Evolutionary conservation across 1,284 basidiomycete species (phyloP).

Genomic region (Hymenochaete sp.): DNA sequence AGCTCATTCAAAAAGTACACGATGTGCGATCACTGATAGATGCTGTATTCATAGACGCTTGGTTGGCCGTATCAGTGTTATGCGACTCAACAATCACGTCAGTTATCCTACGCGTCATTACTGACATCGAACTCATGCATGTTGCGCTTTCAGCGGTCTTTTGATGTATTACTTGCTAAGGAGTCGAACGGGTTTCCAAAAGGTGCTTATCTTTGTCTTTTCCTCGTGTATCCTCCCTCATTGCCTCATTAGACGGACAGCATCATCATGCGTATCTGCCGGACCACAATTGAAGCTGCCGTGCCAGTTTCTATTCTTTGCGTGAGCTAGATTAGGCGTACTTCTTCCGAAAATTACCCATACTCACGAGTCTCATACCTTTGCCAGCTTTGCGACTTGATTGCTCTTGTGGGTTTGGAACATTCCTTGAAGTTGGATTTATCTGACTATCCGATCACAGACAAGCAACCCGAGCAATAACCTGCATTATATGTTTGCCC

Average conservation of each 20-base stretch:
- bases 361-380: neutral
- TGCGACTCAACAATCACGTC: slow-evolving; percentile 12
- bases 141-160: neutral
- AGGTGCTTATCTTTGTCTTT: too few species aligned
- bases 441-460: neutral
- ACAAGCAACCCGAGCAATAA: slow-evolving; percentile 12
- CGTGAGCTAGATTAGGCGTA: neutral
- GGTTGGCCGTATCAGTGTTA: slow-evolving; percentile 5
- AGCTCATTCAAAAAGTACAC: too few species aligned
- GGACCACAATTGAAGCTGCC: slow-evolving; percentile 11
- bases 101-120: too few species aligned
- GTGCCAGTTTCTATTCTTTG: slow-evolving; percentile 11
- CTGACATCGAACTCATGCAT: neutral
- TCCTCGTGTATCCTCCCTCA: too few species aligned
- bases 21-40: too few species aligned
- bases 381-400: slow-evolving; percentile 5
- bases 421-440: neutral
- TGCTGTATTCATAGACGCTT: too few species aligned
- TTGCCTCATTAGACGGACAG: slow-evolving; percentile 12
- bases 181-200: slow-evolving; percentile 12
- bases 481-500: slow-evolving; percentile 14
- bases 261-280: slow-evolving; percentile 10
- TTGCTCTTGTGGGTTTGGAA: slow-evolving; percentile 5
- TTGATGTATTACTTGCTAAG: slow-evolving; percentile 11
- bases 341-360: neutral